Percentiles rank a stretch among this genome's conserved stretches.
phyloP scores from a whole-genome alignment of 768 basidiomycete genomes.

The Amanita rimosa region DNA sequence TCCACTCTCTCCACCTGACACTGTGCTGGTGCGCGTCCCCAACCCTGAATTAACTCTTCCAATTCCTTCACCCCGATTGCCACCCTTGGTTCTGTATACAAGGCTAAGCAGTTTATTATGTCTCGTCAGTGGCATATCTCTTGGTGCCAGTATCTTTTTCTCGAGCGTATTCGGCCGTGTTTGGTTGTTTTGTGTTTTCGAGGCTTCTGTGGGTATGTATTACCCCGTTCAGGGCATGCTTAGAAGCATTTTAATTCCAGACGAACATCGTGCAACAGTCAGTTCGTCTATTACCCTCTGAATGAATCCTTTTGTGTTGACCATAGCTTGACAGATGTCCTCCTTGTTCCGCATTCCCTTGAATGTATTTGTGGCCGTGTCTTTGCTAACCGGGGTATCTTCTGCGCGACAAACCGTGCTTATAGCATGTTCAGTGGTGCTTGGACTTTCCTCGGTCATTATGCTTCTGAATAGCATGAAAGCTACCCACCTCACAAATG shows the following conservation, averaged over 20 bases:
- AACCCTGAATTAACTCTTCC: constrained; percentile 7
- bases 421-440: constrained; percentile 42
- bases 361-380: constrained; percentile 62
- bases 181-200: constrained; percentile 66
- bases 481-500: constrained; percentile 9
- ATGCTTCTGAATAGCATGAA: constrained; percentile 38
- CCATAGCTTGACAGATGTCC: constrained; percentile 33
- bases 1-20: not conserved
- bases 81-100: constrained; percentile 42
- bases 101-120: constrained; percentile 58
- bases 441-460: constrained; percentile 48
- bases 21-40: not conserved
- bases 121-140: constrained; percentile 42
- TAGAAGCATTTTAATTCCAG: constrained; percentile 50
- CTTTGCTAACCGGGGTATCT: constrained; percentile 58
- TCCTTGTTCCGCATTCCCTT: constrained; percentile 67
- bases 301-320: not conserved
- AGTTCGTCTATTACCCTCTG: constrained; percentile 11
- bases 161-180: constrained; percentile 41
- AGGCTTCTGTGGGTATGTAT: constrained; percentile 71
- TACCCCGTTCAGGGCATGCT: constrained; percentile 73
- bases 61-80: constrained; percentile 22
- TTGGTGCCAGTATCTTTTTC: constrained; percentile 37
- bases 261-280: constrained; percentile 69
- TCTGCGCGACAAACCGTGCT: constrained; percentile 53